phyloP scores from a whole-genome alignment of 176 grass and related monocot species.

The Aegilops speltoides region DNA sequence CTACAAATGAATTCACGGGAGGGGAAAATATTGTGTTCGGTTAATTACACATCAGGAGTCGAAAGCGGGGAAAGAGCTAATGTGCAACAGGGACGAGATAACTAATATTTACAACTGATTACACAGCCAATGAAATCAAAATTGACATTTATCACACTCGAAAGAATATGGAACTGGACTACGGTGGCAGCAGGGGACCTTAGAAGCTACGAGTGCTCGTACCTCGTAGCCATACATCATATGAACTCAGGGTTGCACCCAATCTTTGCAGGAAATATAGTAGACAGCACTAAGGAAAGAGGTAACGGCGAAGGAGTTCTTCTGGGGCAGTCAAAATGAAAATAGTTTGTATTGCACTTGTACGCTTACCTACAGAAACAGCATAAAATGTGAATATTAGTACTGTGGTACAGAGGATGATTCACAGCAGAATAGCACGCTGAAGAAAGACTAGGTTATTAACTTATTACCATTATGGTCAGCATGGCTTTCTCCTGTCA shows the following conservation, averaged over 20 bases:
- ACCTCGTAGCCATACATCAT: not conserved
- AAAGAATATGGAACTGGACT: constrained; percentile 1
- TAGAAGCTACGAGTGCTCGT: not conserved
- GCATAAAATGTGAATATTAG: not conserved
- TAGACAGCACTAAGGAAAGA: not conserved
- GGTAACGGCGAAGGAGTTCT: not conserved
- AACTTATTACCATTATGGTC: constrained; percentile 43
- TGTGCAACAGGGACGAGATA: not conserved
- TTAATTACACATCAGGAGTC: constrained; percentile 32
- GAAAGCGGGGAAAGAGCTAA: not conserved
- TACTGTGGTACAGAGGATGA: not conserved
- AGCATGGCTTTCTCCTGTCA: constrained; percentile 87
- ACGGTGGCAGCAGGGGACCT: not conserved
- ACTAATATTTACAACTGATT: constrained; percentile 29
- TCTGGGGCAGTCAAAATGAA: not conserved
- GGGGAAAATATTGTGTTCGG: not conserved
- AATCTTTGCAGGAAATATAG: constrained; percentile 40
- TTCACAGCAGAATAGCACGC: not conserved
- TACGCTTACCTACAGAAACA: constrained; percentile 17
- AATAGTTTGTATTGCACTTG: not conserved
- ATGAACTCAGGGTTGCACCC: constrained; percentile 3
- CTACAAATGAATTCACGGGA: too few relatives aligned
- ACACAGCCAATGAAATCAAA: not conserved
- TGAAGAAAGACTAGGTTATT: constrained; percentile 11
- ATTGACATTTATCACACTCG: not conserved